phyloP scores from a whole-genome alignment of 75 land plant species.

The Selaginella tamariscina region DNA sequence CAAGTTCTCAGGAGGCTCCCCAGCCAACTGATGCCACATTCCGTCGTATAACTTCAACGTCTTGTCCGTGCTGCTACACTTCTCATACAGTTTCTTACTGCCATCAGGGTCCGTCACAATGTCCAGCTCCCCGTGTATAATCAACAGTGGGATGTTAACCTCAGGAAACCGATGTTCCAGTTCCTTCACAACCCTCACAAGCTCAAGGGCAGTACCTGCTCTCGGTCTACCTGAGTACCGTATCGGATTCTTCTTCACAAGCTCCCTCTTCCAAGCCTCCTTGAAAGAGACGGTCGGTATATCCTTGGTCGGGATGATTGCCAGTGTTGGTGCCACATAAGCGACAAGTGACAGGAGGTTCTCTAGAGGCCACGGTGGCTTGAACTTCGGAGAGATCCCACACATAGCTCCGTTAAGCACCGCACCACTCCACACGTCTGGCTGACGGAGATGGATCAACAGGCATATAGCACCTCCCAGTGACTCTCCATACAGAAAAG shows the following conservation, averaged over 20 bases:
- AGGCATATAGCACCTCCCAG: conserved; percentile 87
- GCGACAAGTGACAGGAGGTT: conserved; percentile 38
- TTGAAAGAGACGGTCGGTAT: conserved; percentile 71
- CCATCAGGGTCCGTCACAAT: conserved; percentile 75
- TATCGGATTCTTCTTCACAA: conserved; percentile 51
- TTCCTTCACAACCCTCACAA: conserved; percentile 17
- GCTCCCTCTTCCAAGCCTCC: conserved; percentile 74
- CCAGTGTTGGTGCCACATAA: conserved; percentile 47
- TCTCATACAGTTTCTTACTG: conserved; percentile 48
- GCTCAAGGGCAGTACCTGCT: conserved; percentile 23
- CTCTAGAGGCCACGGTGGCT: conserved; percentile 91
- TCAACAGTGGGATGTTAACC: conserved; percentile 44
- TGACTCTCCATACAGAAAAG: conserved; percentile 59
- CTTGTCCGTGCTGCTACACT: conserved; percentile 58
- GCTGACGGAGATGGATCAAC: conserved; percentile 48
- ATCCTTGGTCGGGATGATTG: conserved; percentile 62
- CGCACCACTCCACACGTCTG: conserved; percentile 39
- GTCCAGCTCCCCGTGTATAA: conserved; percentile 76
- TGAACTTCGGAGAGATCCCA: conserved; percentile 66
- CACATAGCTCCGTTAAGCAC: conserved; percentile 90
- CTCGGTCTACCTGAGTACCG: conserved; percentile 30
- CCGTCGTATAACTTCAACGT: conserved; percentile 62
- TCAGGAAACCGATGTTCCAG: conserved; percentile 20
- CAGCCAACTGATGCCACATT: conserved; percentile 89
- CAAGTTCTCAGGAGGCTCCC: conserved; percentile 69